A percentile compares a stretch with the other conserved stretches of the same genome.
These are phyloP conservation scores for Fusarium transvaalense DNA, from an alignment of 2,329 filamentous ascomycete species.

Conservation along the genomic window DNA sequence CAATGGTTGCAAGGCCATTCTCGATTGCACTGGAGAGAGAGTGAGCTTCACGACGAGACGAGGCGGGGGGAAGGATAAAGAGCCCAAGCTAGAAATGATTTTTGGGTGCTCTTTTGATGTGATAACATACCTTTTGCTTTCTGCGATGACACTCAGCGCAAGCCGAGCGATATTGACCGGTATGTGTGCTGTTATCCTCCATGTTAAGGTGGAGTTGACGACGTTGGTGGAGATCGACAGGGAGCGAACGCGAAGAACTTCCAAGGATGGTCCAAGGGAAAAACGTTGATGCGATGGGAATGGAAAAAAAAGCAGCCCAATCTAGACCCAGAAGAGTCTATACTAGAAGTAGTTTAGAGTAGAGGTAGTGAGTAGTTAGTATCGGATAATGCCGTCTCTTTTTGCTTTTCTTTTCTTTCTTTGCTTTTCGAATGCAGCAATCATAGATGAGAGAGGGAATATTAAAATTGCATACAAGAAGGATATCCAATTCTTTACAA, in stretches of 20 bases:
- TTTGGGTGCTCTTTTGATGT: too few relatives aligned
- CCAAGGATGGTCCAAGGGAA: conserved; percentile 27
- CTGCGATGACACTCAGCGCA: conserved; percentile 60
- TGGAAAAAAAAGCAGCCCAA: too few relatives aligned
- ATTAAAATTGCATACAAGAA: too few relatives aligned
- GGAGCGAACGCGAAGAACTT: conserved; percentile 34
- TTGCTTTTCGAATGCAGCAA: neutral
- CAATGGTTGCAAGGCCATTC: conserved; percentile 57
- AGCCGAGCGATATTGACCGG: conserved; percentile 53
- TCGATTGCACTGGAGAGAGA: conserved; percentile 53
- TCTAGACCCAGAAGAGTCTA: neutral
- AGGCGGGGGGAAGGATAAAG: conserved; percentile 30
- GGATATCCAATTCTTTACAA: neutral
- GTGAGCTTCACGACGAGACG: neutral
- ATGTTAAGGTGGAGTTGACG: conserved; percentile 44
- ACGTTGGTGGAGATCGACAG: conserved; percentile 40
- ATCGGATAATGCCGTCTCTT: neutral
- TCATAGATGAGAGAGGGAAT: neutral
- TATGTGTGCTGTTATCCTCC: conserved; percentile 59
- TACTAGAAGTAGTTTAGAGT: conserved; percentile 9
- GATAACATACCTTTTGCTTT: conserved; percentile 54
- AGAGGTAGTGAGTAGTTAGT: too few relatives aligned
- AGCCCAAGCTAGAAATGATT: too few relatives aligned
- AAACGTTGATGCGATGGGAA: conserved; percentile 39
- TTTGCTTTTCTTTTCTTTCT: neutral